Base-by-base conservation (phyloP, 176 grass and related monocot genomes). In the Musa acuminata region DNA sequence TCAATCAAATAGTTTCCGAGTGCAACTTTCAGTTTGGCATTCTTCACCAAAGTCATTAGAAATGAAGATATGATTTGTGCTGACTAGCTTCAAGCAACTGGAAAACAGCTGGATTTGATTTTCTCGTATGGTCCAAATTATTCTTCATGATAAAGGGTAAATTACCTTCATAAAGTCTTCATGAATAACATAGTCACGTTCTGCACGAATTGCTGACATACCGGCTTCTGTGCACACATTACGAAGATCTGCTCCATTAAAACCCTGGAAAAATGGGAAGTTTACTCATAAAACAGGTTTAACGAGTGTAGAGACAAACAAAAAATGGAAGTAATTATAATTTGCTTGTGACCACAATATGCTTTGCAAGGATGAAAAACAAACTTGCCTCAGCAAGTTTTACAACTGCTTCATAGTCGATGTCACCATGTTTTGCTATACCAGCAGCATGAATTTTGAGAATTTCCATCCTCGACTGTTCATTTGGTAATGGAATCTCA, bases 131-230 rank as follows among this genome's bases (percentile, higher is more conserved):
- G 35, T 43, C 35, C 35, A 43, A 43, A 43, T 17, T 49, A 69
- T n/a, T 69, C 35, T 13, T 13, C 10, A 20, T 16, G 60, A n/a
- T 21, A 11, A 8, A 79, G 9, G 0, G 13, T 29, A 19, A 55
- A 51, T 25, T 73, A 93, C 90, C 95, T 98, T 98, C 86, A 98
- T 93, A 73, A 98, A 98, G 55, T 98, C 95, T 81, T 98, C 88
- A 19, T 98, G 90, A 54, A 98, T 84, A 54, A 98, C 88, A 49
- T 98, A 98, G 73, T 91, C 87, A 3, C 90, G 88, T 77, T 98
- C 94, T 51, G 90, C 87, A 53, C 94, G 86, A 22, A 98, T 98
- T 51, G 94, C 94, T 1, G 94, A 82, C 90, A 98, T 98, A 55
- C 90, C 94, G 20, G 94, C 94, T 73, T 98, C 94, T 13, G 94